Evolutionary conservation across 1,284 basidiomycete species (phyloP).

Genomic region (Boletus mariae): DNA sequence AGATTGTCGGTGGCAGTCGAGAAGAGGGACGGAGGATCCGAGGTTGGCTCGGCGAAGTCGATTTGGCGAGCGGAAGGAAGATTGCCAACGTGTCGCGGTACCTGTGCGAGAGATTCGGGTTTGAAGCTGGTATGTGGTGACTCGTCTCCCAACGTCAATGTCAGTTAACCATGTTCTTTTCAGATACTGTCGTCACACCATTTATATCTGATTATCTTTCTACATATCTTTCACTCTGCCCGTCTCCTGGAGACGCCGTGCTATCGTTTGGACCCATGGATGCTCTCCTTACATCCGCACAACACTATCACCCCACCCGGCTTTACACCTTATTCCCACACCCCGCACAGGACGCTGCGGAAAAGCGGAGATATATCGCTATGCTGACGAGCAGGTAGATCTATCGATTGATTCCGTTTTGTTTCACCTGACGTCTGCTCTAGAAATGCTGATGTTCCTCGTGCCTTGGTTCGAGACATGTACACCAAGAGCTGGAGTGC

Average conservation of each 20-base stretch:
- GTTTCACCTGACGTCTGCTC: background rate
- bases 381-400: conserved; percentile 61
- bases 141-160: background rate
- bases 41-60: conserved; percentile 75
- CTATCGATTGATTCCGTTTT: background rate
- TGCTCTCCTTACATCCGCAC: conserved; percentile 64
- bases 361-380: conserved; percentile 68
- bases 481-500: conserved; percentile 89
- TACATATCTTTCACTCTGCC: conserved; percentile 69
- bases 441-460: conserved; percentile 80
- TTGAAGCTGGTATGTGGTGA: conserved; percentile 56
- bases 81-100: conserved; percentile 68
- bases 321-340: conserved; percentile 71
- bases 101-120: conserved; percentile 74
- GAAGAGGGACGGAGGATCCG: conserved; percentile 68
- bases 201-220: conserved; percentile 75
- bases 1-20: conserved; percentile 68
- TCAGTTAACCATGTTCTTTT: background rate
- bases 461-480: conserved; percentile 80
- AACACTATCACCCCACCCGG: conserved; percentile 66
- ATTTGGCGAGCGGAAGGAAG: conserved; percentile 56
- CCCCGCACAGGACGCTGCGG: conserved; percentile 69
- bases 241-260: conserved; percentile 65
- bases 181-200: conserved; percentile 69
- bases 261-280: conserved; percentile 79